Conservation (phyloP, 495 filamentous ascomycete species). For the Penicillium coprophilum region DNA sequence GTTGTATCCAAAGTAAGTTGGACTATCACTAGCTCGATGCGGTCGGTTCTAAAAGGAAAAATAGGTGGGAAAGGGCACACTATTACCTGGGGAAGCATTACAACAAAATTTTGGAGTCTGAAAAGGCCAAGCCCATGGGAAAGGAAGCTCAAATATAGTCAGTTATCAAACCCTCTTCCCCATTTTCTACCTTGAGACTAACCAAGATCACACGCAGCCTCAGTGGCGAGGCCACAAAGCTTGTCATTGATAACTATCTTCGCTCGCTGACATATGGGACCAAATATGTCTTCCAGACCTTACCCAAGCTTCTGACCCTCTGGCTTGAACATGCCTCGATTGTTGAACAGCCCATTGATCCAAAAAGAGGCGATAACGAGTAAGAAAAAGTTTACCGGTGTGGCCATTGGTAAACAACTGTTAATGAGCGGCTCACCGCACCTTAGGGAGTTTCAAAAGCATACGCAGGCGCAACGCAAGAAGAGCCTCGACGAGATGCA, state of each 20-base stretch:
- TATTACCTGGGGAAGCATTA: conserved; percentile 97
- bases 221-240: conserved; percentile 78
- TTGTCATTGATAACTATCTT: conserved; percentile 91
- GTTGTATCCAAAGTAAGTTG: conserved; percentile 39
- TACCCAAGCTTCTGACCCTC: conserved; percentile 85
- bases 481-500: conserved; percentile 71
- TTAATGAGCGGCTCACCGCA: conserved; percentile 9
- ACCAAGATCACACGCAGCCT: conserved; percentile 30
- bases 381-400: conserved; percentile 29
- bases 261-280: conserved; percentile 82
- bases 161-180: conserved; percentile 14
- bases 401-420: neutral
- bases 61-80: conserved; percentile 90
- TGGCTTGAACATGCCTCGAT: conserved; percentile 89
- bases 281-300: conserved; percentile 92
- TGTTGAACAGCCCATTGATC: conserved; percentile 64
- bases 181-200: neutral
- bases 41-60: conserved; percentile 15
- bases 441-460: conserved; percentile 54
- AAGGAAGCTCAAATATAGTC: conserved; percentile 59
- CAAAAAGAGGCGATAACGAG: conserved; percentile 62
- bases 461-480: conserved; percentile 56
- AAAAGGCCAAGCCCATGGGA: conserved; percentile 69
- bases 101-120: conserved; percentile 90
- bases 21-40: neutral